Conservation (phyloP, 2,329 filamentous ascomycete species). For the Elsinoe necatrix region DNA sequence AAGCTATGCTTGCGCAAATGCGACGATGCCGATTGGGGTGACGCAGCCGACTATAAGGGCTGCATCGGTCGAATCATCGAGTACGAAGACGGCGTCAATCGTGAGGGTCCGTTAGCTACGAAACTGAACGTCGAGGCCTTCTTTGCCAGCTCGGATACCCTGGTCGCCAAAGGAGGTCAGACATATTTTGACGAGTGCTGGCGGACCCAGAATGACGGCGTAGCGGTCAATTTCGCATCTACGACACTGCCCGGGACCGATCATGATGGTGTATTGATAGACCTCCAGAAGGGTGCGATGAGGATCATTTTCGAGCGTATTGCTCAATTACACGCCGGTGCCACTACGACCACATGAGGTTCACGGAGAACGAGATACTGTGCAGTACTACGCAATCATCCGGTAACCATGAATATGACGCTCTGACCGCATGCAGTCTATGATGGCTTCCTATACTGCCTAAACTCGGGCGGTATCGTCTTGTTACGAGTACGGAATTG, state of each 20-base stretch:
- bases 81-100: constrained; percentile 7
- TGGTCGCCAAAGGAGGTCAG: constrained; percentile 37
- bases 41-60: constrained; percentile 30
- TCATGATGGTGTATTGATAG: constrained; percentile 30
- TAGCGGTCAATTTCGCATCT: constrained; percentile 30
- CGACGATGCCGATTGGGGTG: constrained; percentile 27
- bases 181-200: constrained; percentile 39
- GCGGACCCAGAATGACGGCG: constrained; percentile 23
- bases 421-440: neutral
- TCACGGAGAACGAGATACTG: neutral
- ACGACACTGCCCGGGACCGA: constrained; percentile 28
- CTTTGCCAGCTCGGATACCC: constrained; percentile 34
- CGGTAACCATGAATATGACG: neutral
- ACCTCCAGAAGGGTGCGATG: constrained; percentile 10
- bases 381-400: neutral
- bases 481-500: constrained; percentile 21
- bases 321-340: neutral
- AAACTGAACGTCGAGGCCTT: constrained; percentile 27
- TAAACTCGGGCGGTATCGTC: constrained; percentile 1
- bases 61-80: constrained; percentile 21
- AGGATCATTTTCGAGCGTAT: constrained; percentile 3
- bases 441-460: neutral
- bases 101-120: neutral
- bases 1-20: constrained; percentile 32
- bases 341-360: neutral